phyloP scores from a whole-genome alignment of 2,329 filamentous ascomycete species.

The Fusarium protoensiforme region DNA sequence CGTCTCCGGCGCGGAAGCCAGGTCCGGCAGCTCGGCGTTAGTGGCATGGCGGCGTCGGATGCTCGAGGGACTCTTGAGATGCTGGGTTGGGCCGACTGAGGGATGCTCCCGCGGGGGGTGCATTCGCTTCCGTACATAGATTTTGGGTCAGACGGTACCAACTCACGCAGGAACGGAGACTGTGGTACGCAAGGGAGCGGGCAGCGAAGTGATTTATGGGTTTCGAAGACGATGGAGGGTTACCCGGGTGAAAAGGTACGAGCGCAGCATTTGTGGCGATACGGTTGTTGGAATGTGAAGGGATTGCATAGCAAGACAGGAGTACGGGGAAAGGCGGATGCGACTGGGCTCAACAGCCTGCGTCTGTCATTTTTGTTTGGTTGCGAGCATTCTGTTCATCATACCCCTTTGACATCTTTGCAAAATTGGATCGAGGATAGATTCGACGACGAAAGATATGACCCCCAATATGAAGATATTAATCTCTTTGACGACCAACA shows the following conservation, averaged over 20 bases:
- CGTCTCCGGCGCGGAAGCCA: constrained; percentile 70
- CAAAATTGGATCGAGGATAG: constrained; percentile 43
- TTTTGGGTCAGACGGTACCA: constrained; percentile 38
- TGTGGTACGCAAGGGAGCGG: constrained; percentile 11
- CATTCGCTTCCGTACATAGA: constrained; percentile 41
- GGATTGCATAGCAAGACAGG: constrained; percentile 46
- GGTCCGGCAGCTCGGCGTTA: constrained; percentile 68
- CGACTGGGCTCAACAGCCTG: constrained; percentile 27
- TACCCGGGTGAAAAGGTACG: constrained; percentile 34
- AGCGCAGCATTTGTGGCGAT: constrained; percentile 42
- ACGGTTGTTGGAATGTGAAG: constrained; percentile 45
- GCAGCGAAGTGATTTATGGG: constrained; percentile 35
- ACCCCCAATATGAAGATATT: constrained; percentile 34
- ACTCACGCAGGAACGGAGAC: constrained; percentile 16
- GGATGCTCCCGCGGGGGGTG: constrained; percentile 20
- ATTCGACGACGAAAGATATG: constrained; percentile 42
- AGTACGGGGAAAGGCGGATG: constrained; percentile 41
- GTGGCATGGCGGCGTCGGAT: constrained; percentile 65
- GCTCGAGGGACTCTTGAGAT: constrained; percentile 66
- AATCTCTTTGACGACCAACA: constrained; percentile 22
- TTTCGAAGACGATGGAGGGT: constrained; percentile 14
- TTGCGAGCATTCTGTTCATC: constrained; percentile 44
- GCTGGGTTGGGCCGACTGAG: constrained; percentile 62
- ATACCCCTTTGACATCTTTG: constrained; percentile 44
- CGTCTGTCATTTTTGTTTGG: constrained; percentile 38